Evolutionary conservation across 1,139 yeast species (phyloP).

Genomic region (Yamadazyma spencermartinsiae): DNA sequence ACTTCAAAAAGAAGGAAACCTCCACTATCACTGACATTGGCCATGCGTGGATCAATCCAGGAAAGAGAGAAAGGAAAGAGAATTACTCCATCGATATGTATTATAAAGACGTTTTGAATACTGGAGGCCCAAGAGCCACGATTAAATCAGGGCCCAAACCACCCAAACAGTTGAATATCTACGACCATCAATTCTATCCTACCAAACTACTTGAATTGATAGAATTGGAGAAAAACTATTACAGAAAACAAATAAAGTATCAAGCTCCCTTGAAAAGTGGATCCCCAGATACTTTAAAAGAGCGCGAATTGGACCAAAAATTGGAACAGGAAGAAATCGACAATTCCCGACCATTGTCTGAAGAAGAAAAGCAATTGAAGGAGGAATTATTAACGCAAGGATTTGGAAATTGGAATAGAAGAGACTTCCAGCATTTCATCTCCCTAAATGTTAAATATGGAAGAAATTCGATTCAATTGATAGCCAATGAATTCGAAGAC

Average conservation of each 20-base stretch:
- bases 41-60: constrained; percentile 69
- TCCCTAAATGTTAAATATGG: constrained; percentile 65
- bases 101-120: constrained; percentile 72
- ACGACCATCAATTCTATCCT: constrained; percentile 75
- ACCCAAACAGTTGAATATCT: constrained; percentile 67
- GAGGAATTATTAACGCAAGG: constrained; percentile 57
- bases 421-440: constrained; percentile 70
- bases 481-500: constrained; percentile 63
- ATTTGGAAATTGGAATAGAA: constrained; percentile 65
- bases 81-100: constrained; percentile 78
- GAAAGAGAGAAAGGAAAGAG: constrained; percentile 76
- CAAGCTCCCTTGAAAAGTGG: constrained; percentile 51
- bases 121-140: constrained; percentile 44
- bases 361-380: constrained; percentile 63
- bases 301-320: constrained; percentile 53
- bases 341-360: constrained; percentile 65
- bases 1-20: constrained; percentile 63
- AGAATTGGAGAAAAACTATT: constrained; percentile 66
- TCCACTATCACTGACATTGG: constrained; percentile 42
- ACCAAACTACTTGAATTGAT: constrained; percentile 58
- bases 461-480: constrained; percentile 59
- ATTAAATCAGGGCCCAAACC: constrained; percentile 52
- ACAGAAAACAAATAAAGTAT: constrained; percentile 51
- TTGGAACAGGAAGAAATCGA: constrained; percentile 63
- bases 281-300: constrained; percentile 38